Base-by-base conservation (phyloP, 176 grass and related monocot genomes). In the Cymbopogon citratus region DNA sequence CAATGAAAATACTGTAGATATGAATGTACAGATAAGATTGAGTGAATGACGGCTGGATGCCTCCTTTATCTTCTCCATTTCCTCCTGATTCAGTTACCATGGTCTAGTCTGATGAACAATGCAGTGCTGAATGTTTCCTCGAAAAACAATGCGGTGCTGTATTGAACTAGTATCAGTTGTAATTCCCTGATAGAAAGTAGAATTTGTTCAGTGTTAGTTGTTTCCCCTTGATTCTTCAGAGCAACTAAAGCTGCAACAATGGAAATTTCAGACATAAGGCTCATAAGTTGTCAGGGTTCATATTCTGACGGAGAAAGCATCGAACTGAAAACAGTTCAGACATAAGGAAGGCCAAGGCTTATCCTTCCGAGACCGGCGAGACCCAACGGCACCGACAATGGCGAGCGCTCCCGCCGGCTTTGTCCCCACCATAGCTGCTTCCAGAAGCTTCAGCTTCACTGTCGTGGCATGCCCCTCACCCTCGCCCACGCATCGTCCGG, bases 21-120 rank as follows among this genome's bases (percentile, higher is more conserved):
- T 72, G 80, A 18, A n/a, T 88, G 75, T 59, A 79, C n/a, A 79
- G 43, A 54, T 72, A 39, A 19, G 40, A 28, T 70, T 56, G 29
- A 64, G 56, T 9, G 46, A 34, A 66, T 21, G 52, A 24, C 19
- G 6, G 9, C 1, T 34, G 29, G 12, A 14, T 73, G 71, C 62
- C 41, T 12, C 2, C 54, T 44, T 19, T 54, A 10, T 66, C 34
- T 10, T 76, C 35, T 23, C 45, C 49, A 16, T 38, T 21, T 23
- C 9, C 11, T 83, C 33, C 56, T 44, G 23, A 35, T 51, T 83
- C 13, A 21, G 34, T 45, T 54, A 9, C 24, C 23, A 4, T 25
- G 65, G 63, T 44, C 33, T 62, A 60, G 23, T 41, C 12, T 46
- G 68, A 73, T 44, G 56, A 71, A 78, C 52, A 26, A 66, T 66